Base-by-base conservation (phyloP, 1,139 yeast genomes). In the Yamadazyma sp. region DNA sequence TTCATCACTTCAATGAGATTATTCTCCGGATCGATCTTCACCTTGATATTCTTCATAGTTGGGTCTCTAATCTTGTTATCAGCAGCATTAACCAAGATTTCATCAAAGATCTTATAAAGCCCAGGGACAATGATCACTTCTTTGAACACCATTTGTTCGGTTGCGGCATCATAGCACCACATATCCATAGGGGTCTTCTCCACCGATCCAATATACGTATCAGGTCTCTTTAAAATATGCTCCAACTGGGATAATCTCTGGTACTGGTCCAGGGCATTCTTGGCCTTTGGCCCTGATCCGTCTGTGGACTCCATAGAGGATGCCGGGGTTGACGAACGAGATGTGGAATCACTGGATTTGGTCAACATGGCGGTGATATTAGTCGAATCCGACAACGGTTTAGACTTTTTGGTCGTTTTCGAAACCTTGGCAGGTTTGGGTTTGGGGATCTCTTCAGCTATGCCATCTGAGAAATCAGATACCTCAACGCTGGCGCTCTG, bases 61-160 rank as follows among this genome's bases (percentile, higher is more conserved):
- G 96, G 88, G 57, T 94, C 99, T 51, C 98, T 80, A 47, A 92
- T 92, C 67, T 94, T 94, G 68, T 94, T 94, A 63, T 94, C 98
- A 12, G 98, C 99, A 2, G 99, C 98, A 61, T 94, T 94, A 40
- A 94, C 99, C 49, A 94, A 70, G 47, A 94, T 90, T 66, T 94
- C 99, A 64, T 94, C 99, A 60, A 92, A 94, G 38, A 94, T 92
- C 67, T 94, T 94, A 67, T 88, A 92, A 44, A 94, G 67, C 39
- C 98, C 99, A 3, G 99, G 98, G 12, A 92, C 97, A 49, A 89
- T 86, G 32, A 74, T 78, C 24, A 92, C 95, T 23, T 71, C 75
- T 48, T 74, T 80, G 51, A 70, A 81, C 32, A 66, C 80, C 96
- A 94, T 87, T 23, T 82, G 73, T 48, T 85, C 86, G 1, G 79